Conservation (phyloP, 2,329 filamentous ascomycete genomes). For the Ceratocystis lukuohia region DNA sequence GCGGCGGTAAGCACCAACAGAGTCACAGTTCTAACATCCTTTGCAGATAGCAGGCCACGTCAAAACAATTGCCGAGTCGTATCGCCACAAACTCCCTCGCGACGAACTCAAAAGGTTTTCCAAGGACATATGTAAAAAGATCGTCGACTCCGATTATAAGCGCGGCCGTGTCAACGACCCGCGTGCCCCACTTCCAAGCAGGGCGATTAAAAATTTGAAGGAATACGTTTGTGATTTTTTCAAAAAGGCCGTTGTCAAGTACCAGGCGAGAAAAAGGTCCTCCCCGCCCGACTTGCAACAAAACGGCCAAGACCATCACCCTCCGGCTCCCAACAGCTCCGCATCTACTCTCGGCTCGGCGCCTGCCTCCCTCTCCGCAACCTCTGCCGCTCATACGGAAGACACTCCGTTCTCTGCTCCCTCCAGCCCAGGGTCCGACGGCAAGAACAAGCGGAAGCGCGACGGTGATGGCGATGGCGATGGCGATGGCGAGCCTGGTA, state of each 20-base stretch:
- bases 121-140: conserved; percentile 66
- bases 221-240: conserved; percentile 74
- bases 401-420: conserved; percentile 24
- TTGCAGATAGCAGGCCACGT: conserved; percentile 67
- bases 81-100: conserved; percentile 71
- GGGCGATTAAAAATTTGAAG: conserved; percentile 71
- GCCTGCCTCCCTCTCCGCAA: conserved; percentile 22
- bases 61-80: conserved; percentile 75
- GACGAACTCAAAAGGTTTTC: conserved; percentile 54
- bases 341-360: conserved; percentile 17
- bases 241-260: conserved; percentile 72
- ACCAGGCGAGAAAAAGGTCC: conserved; percentile 51
- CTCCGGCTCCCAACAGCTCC: conserved; percentile 10
- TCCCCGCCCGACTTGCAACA: conserved; percentile 25
- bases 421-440: conserved; percentile 30
- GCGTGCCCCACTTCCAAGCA: conserved; percentile 52
- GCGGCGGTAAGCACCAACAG: too few species aligned
- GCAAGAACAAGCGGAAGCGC: conserved; percentile 53
- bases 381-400: conserved; percentile 21
- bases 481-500: conserved; percentile 25
- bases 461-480: too few species aligned
- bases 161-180: conserved; percentile 76
- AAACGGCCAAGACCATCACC: conserved; percentile 21
- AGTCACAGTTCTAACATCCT: not conserved
- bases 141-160: conserved; percentile 86